phyloP scores from a whole-genome alignment of 73 alveolate genomes.

The Stentor roeselii region DNA sequence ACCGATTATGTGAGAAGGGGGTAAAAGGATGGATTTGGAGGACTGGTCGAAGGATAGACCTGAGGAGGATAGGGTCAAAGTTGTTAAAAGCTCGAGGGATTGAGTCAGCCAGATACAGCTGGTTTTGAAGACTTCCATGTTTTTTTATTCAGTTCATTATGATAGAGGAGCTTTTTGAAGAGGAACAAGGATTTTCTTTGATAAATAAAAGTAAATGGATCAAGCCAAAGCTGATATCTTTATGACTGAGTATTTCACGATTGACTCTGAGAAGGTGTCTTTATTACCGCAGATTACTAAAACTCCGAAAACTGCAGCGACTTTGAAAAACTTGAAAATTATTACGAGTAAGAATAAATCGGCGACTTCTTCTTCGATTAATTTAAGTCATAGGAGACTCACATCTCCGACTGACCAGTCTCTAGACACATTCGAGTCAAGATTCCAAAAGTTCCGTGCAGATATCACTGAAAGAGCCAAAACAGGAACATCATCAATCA shows the following conservation, averaged over 20 bases:
- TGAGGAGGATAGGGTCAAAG: too few species aligned
- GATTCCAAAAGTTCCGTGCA: not conserved
- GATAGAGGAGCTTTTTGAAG: too few species aligned
- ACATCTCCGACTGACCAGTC: not conserved
- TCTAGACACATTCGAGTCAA: not conserved
- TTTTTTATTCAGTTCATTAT: too few species aligned
- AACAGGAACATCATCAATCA: not conserved
- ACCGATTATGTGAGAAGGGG: slow-evolving; percentile 8
- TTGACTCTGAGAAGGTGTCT: not conserved
- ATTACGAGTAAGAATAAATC: too few species aligned
- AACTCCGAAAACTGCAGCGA: not conserved
- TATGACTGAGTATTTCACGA: not conserved
- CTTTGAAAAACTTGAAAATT: not conserved
- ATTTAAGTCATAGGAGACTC: not conserved
- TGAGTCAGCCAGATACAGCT: too few species aligned
- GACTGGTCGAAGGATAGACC: too few species aligned
- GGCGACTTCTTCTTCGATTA: not conserved
- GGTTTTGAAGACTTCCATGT: too few species aligned
- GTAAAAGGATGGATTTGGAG: too few species aligned
- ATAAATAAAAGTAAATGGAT: too few species aligned
- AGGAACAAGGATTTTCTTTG: too few species aligned
- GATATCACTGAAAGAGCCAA: not conserved
- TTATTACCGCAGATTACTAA: not conserved
- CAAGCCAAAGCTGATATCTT: too few species aligned
- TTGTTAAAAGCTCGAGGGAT: too few species aligned